phyloP scores from a whole-genome alignment of 2,329 filamentous ascomycete genomes.

The Phoma sp. region DNA sequence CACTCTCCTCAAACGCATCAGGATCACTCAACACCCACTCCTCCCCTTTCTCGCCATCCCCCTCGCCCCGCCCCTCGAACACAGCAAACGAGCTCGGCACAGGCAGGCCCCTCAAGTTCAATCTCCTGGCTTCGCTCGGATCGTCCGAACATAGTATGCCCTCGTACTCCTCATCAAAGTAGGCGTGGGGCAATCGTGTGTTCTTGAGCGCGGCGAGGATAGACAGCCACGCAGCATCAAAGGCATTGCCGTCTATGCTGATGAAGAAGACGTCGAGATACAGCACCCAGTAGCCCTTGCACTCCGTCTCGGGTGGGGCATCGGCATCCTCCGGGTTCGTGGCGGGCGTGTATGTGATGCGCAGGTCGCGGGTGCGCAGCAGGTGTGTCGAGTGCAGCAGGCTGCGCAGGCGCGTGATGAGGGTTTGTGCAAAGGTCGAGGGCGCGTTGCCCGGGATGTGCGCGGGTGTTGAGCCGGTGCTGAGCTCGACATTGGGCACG shows the following conservation, averaged over 20 bases:
- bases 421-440: slow-evolving; percentile 77
- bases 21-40: slow-evolving; percentile 85
- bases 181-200: slow-evolving; percentile 77
- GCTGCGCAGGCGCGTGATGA: slow-evolving; percentile 80
- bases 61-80: slow-evolving; percentile 60
- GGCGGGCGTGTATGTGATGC: slow-evolving; percentile 71
- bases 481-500: slow-evolving; percentile 91
- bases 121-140: slow-evolving; percentile 58
- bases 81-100: slow-evolving; percentile 80
- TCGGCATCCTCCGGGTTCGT: slow-evolving; percentile 53
- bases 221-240: slow-evolving; percentile 89
- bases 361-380: slow-evolving; percentile 70
- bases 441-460: slow-evolving; percentile 86
- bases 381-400: slow-evolving; percentile 75
- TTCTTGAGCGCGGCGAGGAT: slow-evolving; percentile 80
- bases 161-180: slow-evolving; percentile 84
- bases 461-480: slow-evolving; percentile 85
- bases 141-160: slow-evolving; percentile 75
- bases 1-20: slow-evolving; percentile 84
- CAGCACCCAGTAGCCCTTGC: slow-evolving; percentile 92
- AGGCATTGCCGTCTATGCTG: slow-evolving; percentile 87
- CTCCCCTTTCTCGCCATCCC: slow-evolving; percentile 47
- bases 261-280: slow-evolving; percentile 97
- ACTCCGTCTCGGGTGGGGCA: slow-evolving; percentile 56
- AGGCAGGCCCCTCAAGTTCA: slow-evolving; percentile 71